Conservation (phyloP, 805 yeast genomes). For the Sugiyamaella qingdaonensis region DNA sequence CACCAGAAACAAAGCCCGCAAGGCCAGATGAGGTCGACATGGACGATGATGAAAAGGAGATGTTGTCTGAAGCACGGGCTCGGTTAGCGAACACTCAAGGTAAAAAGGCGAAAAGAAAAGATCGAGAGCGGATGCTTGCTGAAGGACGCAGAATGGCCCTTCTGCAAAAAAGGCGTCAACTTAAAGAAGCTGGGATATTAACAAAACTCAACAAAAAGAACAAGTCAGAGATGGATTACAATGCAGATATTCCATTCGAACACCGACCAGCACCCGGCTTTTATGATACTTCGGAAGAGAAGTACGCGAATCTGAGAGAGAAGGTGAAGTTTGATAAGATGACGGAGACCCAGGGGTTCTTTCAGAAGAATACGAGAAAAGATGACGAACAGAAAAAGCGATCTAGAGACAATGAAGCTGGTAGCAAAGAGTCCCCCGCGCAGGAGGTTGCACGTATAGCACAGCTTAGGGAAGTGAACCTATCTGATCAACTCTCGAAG, state of each 20-base stretch:
- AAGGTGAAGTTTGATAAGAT: constrained; percentile 40
- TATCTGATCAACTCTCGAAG: constrained; percentile 33
- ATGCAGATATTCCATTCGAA: constrained; percentile 78
- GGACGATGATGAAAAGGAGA: constrained; percentile 86
- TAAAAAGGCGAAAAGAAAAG: constrained; percentile 87
- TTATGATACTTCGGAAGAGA: constrained; percentile 66
- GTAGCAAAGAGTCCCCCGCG: constrained; percentile 26
- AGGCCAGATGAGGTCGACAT: constrained; percentile 73
- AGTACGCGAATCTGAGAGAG: constrained; percentile 36
- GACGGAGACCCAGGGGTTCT: constrained; percentile 32
- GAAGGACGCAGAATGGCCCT: constrained; percentile 73
- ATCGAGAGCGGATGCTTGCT: constrained; percentile 74
- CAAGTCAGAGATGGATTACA: constrained; percentile 66
- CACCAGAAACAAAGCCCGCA: constrained; percentile 76
- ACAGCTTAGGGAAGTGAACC: constrained; percentile 28
- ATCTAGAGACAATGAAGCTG: constrained; percentile 18
- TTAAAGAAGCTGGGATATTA: constrained; percentile 27
- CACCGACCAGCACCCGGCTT: constrained; percentile 62
- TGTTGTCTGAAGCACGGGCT: constrained; percentile 93
- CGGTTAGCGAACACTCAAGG: constrained; percentile 90
- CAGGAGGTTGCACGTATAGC: constrained; percentile 27
- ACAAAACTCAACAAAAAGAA: constrained; percentile 40
- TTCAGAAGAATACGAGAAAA: constrained; percentile 15
- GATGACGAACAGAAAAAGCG: constrained; percentile 19
- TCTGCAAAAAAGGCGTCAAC: constrained; percentile 58